These are phyloP conservation scores for Euphorbia tirucalli DNA, from an alignment of 345 rosid genomes.

Conservation along the genomic window DNA sequence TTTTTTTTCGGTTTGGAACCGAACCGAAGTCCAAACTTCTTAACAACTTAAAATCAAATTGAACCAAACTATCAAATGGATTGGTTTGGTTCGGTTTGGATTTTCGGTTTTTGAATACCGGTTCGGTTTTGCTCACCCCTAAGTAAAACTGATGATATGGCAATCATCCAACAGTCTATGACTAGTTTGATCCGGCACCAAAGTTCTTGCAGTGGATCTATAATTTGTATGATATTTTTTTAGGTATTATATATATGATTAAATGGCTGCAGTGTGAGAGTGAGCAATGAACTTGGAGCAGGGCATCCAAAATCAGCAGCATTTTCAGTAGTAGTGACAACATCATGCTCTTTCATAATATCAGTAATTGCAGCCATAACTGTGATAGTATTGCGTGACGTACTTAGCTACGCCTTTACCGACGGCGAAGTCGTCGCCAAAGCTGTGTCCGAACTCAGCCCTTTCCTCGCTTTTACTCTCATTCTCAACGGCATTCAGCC, in stretches of 20 bases:
- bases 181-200: too few relatives aligned
- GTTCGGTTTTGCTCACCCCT: too few relatives aligned
- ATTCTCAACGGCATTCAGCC: constrained; percentile 56
- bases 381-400: constrained; percentile 42
- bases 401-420: constrained; percentile 57
- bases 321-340: constrained; percentile 46
- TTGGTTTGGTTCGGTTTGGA: too few relatives aligned
- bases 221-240: too few relatives aligned
- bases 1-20: too few relatives aligned
- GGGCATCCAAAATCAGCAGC: constrained; percentile 65
- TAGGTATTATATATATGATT: background rate
- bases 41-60: too few relatives aligned
- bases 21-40: too few relatives aligned
- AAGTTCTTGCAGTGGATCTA: too few relatives aligned
- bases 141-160: too few relatives aligned
- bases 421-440: constrained; percentile 48
- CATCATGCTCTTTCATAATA: constrained; percentile 39
- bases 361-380: constrained; percentile 41
- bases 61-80: too few relatives aligned
- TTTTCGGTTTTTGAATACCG: too few relatives aligned
- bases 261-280: constrained; percentile 48
- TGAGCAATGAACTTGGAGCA: constrained; percentile 73
- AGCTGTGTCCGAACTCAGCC: constrained; percentile 56
- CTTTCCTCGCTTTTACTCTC: constrained; percentile 50
- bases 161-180: too few relatives aligned